Evolutionary conservation across 1,139 yeast genomes (phyloP), one percentile per base, ranked within the genome.

Genomic region (Hyphopichia buzzinii): DNA sequence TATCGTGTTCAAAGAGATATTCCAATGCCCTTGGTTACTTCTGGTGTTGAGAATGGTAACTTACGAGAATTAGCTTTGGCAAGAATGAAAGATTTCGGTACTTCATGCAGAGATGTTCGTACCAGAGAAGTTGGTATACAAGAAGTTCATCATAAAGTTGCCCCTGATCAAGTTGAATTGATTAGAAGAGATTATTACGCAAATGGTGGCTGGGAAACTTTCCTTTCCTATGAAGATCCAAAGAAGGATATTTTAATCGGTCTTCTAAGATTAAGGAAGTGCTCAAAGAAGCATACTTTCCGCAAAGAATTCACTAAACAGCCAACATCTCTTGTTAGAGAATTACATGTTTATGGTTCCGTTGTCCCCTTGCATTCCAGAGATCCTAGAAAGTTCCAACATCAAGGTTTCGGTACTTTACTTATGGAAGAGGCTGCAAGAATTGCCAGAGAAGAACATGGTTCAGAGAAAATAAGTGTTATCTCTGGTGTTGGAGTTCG

Each of bases 151-250:
- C 96, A 90, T 59, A 90, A 90, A 59, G 96, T 94, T 21, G 86
- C 86, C 29, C 99, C 99, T 0, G 97, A 94, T 55, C 97, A 92
- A 60, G 96, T 92, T 13, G 99, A 92, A 62, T 68, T 92, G 38
- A 87, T 92, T 39, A 79, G 99, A 57, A 79, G 99, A 55, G 99
- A 92, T 57, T 92, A 92, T 62, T 84, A 84, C 46, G 99, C 99
- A 31, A 92, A 92, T 54, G 98, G 96, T 27, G 98, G 99, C 24
- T 92, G 99, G 99, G 97, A 92, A 64, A 92, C 99, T 0, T 92
- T 92, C 56, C 67, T 92, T 45, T 83, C 95, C 23, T 92, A 94
- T 59, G 99, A 92, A 62, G 98, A 94, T 62, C 98, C 98, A 33
- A 86, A 87, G 60, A 92, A 92, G 62, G 99, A 92, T 63, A 92